A percentile compares a stretch with the other conserved stretches of the same genome.
Evolutionary conservation across 495 filamentous ascomycete species (phyloP).

Genomic region (Acidiella bohemica): DNA sequence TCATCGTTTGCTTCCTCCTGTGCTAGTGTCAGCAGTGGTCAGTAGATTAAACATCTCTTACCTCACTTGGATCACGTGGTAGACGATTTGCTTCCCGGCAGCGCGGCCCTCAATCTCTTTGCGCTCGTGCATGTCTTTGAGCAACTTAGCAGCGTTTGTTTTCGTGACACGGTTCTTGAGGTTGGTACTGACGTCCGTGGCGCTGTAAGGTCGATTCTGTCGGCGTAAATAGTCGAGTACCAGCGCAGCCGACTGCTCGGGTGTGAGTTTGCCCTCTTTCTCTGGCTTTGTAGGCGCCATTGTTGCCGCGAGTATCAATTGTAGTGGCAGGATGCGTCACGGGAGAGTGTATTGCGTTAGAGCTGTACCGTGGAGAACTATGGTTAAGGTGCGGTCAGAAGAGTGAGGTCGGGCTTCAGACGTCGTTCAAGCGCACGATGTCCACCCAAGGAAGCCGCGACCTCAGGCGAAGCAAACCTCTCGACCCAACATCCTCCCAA

Average conservation of each 20-base stretch:
- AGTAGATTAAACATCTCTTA: background rate
- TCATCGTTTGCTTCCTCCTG: conserved; percentile 33
- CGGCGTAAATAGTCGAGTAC: conserved; percentile 49
- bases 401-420: too few species aligned
- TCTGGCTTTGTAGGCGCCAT: conserved; percentile 39
- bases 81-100: conserved; percentile 50
- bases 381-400: too few species aligned
- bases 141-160: conserved; percentile 45
- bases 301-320: too few species aligned
- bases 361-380: too few species aligned
- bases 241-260: conserved; percentile 23
- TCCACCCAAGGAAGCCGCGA: too few species aligned
- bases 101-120: conserved; percentile 45
- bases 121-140: conserved; percentile 50
- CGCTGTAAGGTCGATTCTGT: conserved; percentile 32
- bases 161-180: conserved; percentile 57
- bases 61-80: conserved; percentile 42
- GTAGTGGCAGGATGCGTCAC: too few species aligned
- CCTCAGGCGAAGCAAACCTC: too few species aligned
- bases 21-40: background rate
- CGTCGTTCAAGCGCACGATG: too few species aligned
- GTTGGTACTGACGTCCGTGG: conserved; percentile 52
- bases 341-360: too few species aligned
- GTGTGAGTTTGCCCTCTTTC: conserved; percentile 20
- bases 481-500: too few species aligned